Evolutionary conservation across 2,329 filamentous ascomycete genomes (phyloP), one percentile per base, ranked within the genome.

Genomic region (Aspergillus unguis): DNA sequence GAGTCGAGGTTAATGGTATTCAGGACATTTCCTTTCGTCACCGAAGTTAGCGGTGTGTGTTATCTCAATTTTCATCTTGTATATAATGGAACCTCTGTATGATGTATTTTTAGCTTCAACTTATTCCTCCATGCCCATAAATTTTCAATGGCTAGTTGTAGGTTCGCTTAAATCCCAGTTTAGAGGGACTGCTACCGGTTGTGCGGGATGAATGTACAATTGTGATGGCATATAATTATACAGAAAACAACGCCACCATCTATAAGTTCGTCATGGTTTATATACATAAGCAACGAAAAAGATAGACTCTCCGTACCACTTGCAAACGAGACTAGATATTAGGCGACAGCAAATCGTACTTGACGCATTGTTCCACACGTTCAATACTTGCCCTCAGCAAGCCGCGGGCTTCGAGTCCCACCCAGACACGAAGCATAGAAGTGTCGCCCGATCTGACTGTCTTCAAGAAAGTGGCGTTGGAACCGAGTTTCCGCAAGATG

Each of bases 371-470:
- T 72, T 96, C 91, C 32, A 92, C 88, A 71, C 91, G 91, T 68
- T 95, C 90, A 49, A 95, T 83, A 58, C 90, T 95, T 41, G 90
- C 90, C 73, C 95, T 90, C 73, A 96, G 80, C 72, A 95, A 94
- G 61, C 87, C 86, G 57, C 92, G 82, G 44, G 91, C 88, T 75
- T 97, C 92, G 8, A 97, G 77, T 1, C 92, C 92, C 54, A 89
- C 84, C 92, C 92, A 97, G 4, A 96, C 85, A 63, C 90, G 85
- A 61, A 96, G 76, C 87, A 97, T 94, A 40, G 85, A 87, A 57
- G 88, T 88, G 64, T 92, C 88, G 28, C 87, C 86, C 32, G 82
- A 79, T 65, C 84, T 85, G 51, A 88, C 77, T 75, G 88, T 86
- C 53, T 84, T 68, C 37, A 79, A 54, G 52, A 78, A 65, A 4